phyloP scores from a whole-genome alignment of 495 filamentous ascomycete genomes.

The Darksidea phi region DNA sequence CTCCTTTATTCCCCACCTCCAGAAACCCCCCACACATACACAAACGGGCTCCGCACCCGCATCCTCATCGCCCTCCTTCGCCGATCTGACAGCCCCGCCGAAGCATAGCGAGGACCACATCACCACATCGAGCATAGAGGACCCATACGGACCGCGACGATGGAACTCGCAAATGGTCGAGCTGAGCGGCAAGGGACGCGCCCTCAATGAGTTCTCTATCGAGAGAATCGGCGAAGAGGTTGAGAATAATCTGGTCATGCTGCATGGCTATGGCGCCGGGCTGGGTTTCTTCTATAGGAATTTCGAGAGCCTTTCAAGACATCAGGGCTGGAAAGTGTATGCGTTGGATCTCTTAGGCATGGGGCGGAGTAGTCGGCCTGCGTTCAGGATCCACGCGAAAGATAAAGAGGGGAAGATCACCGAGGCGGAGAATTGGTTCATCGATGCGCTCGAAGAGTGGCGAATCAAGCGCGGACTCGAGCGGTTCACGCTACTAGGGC shows the following conservation, averaged over 20 bases:
- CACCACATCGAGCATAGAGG: constrained; percentile 55
- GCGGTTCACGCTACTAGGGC: constrained; percentile 86
- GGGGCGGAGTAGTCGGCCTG: constrained; percentile 82
- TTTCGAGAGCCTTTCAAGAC: constrained; percentile 78
- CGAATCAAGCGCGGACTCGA: constrained; percentile 83
- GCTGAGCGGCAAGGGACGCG: constrained; percentile 79
- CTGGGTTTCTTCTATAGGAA: constrained; percentile 98
- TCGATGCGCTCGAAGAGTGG: constrained; percentile 97
- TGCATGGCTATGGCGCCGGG: constrained; percentile 95
- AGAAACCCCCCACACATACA: constrained; percentile 67
- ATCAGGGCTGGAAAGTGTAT: constrained; percentile 82
- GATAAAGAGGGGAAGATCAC: constrained; percentile 75
- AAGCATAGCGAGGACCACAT: constrained; percentile 50
- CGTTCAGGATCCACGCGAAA: constrained; percentile 80
- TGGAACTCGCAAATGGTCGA: constrained; percentile 85
- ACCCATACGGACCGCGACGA: constrained; percentile 81
- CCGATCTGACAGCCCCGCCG: constrained; percentile 43
- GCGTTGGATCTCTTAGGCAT: constrained; percentile 92
- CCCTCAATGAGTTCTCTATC: constrained; percentile 89
- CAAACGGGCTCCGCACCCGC: constrained; percentile 59
- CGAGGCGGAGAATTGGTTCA: constrained; percentile 94
- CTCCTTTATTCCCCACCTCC: constrained; percentile 80
- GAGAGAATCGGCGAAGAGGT: constrained; percentile 75
- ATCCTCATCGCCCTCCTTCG: constrained; percentile 39
- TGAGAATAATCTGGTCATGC: constrained; percentile 87